Percentiles rank a stretch among this genome's conserved stretches.
Conservation (phyloP, 1,139 yeast species). For the Sugiyamaella novakii region DNA sequence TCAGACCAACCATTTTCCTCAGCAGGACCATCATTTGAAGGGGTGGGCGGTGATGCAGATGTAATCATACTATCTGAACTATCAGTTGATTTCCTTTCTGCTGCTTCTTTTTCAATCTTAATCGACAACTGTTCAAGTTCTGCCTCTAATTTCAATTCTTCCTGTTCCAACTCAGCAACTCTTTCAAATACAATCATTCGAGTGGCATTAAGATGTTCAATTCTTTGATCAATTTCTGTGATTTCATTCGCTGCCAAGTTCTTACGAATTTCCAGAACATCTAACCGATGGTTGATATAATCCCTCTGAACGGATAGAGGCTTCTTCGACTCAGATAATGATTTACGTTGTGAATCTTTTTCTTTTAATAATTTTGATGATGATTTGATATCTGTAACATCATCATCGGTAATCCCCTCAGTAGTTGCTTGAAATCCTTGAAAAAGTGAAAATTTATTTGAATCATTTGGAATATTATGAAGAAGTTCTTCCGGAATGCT, state of each 20-base stretch:
- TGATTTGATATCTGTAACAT: neutral
- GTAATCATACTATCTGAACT: neutral
- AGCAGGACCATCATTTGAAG: neutral
- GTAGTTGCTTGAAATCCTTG: slow-evolving; percentile 68
- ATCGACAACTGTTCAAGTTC: slow-evolving; percentile 44
- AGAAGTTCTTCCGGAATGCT: slow-evolving; percentile 60
- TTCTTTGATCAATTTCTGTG: slow-evolving; percentile 59
- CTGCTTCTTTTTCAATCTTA: slow-evolving; percentile 27
- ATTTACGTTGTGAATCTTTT: neutral
- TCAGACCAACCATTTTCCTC: slow-evolving; percentile 17
- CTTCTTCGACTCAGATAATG: neutral
- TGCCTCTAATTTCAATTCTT: slow-evolving; percentile 56
- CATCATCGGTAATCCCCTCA: slow-evolving; percentile 36
- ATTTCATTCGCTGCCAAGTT: slow-evolving; percentile 65
- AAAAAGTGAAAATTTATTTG: slow-evolving; percentile 52
- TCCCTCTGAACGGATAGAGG: slow-evolving; percentile 13
- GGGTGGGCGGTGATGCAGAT: neutral
- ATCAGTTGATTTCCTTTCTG: slow-evolving; percentile 15
- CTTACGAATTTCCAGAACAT: slow-evolving; percentile 60
- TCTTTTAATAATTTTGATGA: slow-evolving; percentile 12
- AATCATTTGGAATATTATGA: slow-evolving; percentile 50
- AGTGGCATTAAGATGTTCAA: slow-evolving; percentile 52
- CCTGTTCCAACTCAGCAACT: slow-evolving; percentile 60
- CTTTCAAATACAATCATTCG: slow-evolving; percentile 58
- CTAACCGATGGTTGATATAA: slow-evolving; percentile 51